Conservation (phyloP, 2,329 filamentous ascomycete species). For the Chaetomium sp. region DNA sequence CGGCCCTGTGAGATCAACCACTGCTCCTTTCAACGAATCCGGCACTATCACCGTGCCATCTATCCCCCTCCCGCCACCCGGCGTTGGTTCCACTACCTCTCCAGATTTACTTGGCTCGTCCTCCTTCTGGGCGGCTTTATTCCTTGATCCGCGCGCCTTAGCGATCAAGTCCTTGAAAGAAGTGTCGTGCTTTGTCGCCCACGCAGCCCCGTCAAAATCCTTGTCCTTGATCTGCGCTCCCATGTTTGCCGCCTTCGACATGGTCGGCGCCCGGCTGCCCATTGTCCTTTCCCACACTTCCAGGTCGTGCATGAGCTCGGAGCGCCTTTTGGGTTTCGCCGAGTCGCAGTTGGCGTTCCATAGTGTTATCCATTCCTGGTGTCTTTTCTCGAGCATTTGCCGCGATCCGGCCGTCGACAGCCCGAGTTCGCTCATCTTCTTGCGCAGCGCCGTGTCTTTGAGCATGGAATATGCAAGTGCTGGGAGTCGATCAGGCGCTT, state of each 20-base stretch:
- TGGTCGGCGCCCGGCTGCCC: conserved; percentile 58
- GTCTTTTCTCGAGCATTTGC: conserved; percentile 72
- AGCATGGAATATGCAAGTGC: conserved; percentile 83
- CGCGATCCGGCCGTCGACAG: conserved; percentile 71
- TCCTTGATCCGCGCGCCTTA: conserved; percentile 64
- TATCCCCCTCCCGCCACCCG: neutral
- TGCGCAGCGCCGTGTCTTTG: conserved; percentile 75
- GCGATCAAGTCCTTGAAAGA: conserved; percentile 82
- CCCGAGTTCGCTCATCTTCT: conserved; percentile 79
- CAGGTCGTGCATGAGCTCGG: conserved; percentile 75
- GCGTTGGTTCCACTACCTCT: neutral
- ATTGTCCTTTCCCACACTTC: conserved; percentile 86
- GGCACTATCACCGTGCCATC: neutral
- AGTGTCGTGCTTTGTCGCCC: conserved; percentile 70
- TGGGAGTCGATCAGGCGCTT: conserved; percentile 66
- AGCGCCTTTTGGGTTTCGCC: conserved; percentile 67
- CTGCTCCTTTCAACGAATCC: neutral
- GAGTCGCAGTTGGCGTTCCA: conserved; percentile 98
- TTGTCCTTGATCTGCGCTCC: conserved; percentile 73
- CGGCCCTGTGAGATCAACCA: conserved; percentile 20
- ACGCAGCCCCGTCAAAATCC: conserved; percentile 79
- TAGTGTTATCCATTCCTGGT: conserved; percentile 91
- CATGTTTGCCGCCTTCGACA: conserved; percentile 42
- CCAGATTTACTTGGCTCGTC: conserved; percentile 14
- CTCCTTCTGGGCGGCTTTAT: conserved; percentile 42